phyloP scores from a whole-genome alignment of 768 basidiomycete species.

The Saitozyma podzolica region DNA sequence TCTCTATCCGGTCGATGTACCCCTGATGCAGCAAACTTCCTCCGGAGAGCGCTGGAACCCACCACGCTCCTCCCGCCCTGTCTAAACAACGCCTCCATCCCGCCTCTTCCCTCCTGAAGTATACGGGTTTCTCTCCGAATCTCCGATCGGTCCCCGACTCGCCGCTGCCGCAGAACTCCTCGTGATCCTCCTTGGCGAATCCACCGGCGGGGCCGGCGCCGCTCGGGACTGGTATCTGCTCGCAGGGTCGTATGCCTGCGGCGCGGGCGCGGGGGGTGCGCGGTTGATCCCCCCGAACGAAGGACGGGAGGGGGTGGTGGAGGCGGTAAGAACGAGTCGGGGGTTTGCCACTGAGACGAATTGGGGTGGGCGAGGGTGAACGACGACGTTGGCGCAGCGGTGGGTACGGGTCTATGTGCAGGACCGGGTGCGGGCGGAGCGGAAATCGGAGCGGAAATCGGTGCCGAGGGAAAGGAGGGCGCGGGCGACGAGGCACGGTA shows the following conservation, averaged over 20 bases:
- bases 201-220: slow-evolving; percentile 3
- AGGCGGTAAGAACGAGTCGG: slow-evolving; percentile 45
- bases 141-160: slow-evolving; percentile 27
- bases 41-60: no score
- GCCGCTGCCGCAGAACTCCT: slow-evolving; percentile 26
- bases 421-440: slow-evolving; percentile 4
- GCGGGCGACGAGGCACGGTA: no score
- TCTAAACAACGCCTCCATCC: slow-evolving; percentile 41
- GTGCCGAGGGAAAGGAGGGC: no score
- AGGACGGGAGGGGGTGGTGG: slow-evolving; percentile 46
- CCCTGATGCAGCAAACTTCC: no score
- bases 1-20: no score
- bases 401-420: not conserved
- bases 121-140: slow-evolving; percentile 45
- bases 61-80: no score
- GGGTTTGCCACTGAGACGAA: slow-evolving; percentile 42
- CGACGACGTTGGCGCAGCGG: not conserved
- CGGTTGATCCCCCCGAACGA: slow-evolving; percentile 33
- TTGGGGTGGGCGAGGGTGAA: slow-evolving; percentile 43
- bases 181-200: slow-evolving; percentile 38
- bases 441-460: not conserved
- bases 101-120: slow-evolving; percentile 29
- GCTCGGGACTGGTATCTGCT: not conserved
- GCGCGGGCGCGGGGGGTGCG: slow-evolving; percentile 18
- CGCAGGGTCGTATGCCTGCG: not conserved